Evolutionary conservation across 1,284 basidiomycete genomes (phyloP).

Genomic region (Erythrobasidium hasegawianum): DNA sequence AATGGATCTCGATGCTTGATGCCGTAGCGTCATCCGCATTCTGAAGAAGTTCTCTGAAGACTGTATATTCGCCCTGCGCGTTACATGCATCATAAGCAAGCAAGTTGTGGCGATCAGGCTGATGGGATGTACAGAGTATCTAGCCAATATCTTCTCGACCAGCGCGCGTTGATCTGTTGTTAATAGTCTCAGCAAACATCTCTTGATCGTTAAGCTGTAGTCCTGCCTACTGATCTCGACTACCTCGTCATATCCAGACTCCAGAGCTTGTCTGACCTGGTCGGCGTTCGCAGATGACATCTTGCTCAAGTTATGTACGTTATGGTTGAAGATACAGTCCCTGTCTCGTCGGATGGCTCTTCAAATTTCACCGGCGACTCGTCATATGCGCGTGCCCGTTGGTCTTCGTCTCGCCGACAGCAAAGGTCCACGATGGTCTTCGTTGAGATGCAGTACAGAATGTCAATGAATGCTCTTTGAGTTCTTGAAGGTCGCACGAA

Average conservation of each 20-base stretch:
- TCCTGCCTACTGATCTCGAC: conserved; percentile 66
- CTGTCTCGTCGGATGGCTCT: neutral
- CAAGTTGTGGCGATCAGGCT: conserved; percentile 36
- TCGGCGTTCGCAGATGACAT: conserved; percentile 3
- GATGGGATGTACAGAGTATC: conserved; percentile 67
- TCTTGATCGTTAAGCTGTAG: no score
- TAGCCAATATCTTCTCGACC: conserved; percentile 84
- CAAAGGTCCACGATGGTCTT: no score
- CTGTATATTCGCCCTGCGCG: conserved; percentile 45
- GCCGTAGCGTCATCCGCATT: conserved; percentile 94
- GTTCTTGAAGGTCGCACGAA: no score
- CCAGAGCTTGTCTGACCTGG: conserved; percentile 33
- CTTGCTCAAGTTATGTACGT: no score
- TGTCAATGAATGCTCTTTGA: no score
- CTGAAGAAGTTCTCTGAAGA: conserved; percentile 85
- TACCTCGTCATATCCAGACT: conserved; percentile 65
- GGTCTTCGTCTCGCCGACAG: conserved; percentile 7
- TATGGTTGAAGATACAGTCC: no score
- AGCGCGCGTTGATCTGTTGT: conserved; percentile 71
- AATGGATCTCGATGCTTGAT: conserved; percentile 43
- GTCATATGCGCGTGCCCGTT: neutral
- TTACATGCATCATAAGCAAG: neutral
- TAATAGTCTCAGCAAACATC: no score
- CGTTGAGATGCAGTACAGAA: no score
- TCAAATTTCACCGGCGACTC: neutral